These are phyloP conservation scores for Backusella circina DNA, from an alignment of 192 early-diverging fungal genomes.

Conservation along the genomic window DNA sequence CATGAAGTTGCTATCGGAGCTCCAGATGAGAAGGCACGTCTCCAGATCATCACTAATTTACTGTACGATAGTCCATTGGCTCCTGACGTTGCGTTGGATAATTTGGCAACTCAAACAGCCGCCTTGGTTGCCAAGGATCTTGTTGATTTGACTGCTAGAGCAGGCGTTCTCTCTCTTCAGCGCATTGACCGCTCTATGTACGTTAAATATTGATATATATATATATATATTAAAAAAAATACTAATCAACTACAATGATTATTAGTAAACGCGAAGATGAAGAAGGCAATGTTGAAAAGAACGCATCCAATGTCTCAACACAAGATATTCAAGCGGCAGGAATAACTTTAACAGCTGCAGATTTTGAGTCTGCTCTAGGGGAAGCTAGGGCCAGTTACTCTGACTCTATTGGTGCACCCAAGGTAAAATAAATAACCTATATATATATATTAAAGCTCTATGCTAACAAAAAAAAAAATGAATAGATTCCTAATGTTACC, in stretches of 20 bases:
- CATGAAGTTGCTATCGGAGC: conserved; percentile 70
- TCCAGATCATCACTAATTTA: conserved; percentile 60
- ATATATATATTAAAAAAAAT: not conserved
- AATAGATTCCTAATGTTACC: conserved; percentile 88
- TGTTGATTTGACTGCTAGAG: conserved; percentile 67
- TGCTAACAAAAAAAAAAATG: not conserved
- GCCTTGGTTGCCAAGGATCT: conserved; percentile 87
- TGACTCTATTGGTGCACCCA: conserved; percentile 92
- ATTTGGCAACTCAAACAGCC: conserved; percentile 88
- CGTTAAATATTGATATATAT: not conserved
- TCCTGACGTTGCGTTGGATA: conserved; percentile 70
- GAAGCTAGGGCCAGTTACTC: conserved; percentile 80
- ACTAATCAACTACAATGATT: not conserved
- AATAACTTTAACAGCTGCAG: conserved; percentile 68
- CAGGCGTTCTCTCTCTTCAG: conserved; percentile 62
- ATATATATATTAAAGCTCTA: not conserved
- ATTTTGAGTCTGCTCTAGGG: conserved; percentile 78
- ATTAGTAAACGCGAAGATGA: not conserved
- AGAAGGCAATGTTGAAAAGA: not conserved
- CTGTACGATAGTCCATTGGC: conserved; percentile 55
- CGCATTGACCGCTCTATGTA: conserved; percentile 50
- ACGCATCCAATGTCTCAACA: conserved; percentile 25
- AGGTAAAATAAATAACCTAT: conserved; percentile 38
- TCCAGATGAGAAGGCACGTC: conserved; percentile 65
- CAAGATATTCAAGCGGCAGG: conserved; percentile 67